Conservation (phyloP, 768 basidiomycete genomes). For the Auricularia sp. region DNA sequence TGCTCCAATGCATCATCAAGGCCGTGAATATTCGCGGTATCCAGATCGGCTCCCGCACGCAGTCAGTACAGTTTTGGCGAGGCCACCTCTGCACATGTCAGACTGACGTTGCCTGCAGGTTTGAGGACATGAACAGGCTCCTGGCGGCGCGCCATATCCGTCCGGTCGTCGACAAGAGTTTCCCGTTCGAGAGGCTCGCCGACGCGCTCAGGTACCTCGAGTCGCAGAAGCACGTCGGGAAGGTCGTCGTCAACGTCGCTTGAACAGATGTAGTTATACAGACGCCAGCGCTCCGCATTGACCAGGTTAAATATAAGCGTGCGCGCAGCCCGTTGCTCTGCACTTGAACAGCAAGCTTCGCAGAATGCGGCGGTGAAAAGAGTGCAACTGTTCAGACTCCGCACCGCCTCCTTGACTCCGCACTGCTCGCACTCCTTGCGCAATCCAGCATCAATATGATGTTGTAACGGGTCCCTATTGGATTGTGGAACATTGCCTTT, state of each 20-base stretch:
- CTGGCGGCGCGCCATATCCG: slow-evolving; percentile 34
- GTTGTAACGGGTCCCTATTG: too few species aligned
- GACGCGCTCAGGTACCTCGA: slow-evolving; percentile 44
- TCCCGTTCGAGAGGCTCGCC: slow-evolving; percentile 40
- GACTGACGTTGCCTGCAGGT: slow-evolving; percentile 21
- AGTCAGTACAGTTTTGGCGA: slow-evolving; percentile 27
- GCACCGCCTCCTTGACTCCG: too few species aligned
- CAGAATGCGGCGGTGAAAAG: too few species aligned
- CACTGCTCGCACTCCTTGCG: too few species aligned
- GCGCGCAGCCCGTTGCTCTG: too few species aligned
- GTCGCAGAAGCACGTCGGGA: slow-evolving; percentile 49
- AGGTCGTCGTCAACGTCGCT: slow-evolving; percentile 47
- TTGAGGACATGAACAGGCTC: slow-evolving; percentile 42
- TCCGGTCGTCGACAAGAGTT: slow-evolving; percentile 50
- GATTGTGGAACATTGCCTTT: too few species aligned
- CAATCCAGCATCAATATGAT: too few species aligned
- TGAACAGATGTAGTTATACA: neutral
- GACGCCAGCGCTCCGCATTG: too few species aligned
- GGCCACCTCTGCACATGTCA: too few species aligned
- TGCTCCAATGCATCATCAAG: slow-evolving; percentile 26
- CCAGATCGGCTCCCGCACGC: slow-evolving; percentile 46
- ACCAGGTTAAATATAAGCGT: too few species aligned
- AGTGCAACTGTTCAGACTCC: too few species aligned
- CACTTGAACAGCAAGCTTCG: too few species aligned
- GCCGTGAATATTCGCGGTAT: slow-evolving; percentile 39